A percentile compares a stretch with the other conserved stretches of the same genome.
Evolutionary conservation across 1,284 basidiomycete genomes (phyloP).

Genomic region (Pascua sp.): DNA sequence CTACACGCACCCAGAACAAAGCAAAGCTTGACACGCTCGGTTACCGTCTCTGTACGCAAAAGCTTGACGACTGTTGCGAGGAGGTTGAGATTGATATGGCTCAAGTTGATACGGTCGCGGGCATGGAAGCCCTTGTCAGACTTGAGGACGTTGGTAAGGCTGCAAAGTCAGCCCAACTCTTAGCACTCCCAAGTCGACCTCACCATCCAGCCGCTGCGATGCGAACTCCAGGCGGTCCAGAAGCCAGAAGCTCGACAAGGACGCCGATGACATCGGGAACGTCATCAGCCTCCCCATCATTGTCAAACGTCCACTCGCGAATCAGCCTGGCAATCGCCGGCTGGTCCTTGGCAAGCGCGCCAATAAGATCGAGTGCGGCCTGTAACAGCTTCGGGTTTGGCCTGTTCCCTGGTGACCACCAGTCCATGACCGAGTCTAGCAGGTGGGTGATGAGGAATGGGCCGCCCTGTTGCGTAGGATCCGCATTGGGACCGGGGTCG

Average conservation of each 20-base stretch:
- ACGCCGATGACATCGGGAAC: conserved; percentile 18
- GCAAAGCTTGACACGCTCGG: conserved; percentile 54
- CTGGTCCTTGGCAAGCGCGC: conserved; percentile 66
- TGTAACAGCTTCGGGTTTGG: conserved; percentile 61
- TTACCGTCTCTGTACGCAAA: conserved; percentile 29
- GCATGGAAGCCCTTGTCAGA: conserved; percentile 26
- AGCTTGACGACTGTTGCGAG: conserved; percentile 33
- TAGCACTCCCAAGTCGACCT: conserved; percentile 2
- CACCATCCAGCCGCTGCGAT: conserved; percentile 45
- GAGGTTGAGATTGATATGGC: conserved; percentile 17
- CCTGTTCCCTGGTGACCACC: conserved; percentile 27
- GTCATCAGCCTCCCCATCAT: conserved; percentile 6
- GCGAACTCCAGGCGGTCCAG: conserved; percentile 32
- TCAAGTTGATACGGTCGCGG: conserved; percentile 17
- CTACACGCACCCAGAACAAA: conserved; percentile 61
- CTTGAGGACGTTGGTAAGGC: conserved; percentile 41
- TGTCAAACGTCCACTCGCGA: conserved; percentile 18
- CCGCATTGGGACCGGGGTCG: neutral
- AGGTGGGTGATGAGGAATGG: conserved; percentile 35
- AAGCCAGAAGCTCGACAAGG: conserved; percentile 31
- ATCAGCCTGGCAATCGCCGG: conserved; percentile 29
- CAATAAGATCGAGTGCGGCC: conserved; percentile 65
- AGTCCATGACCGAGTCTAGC: conserved; percentile 22
- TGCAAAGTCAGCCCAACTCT: conserved; percentile 8
- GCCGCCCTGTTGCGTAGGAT: neutral